Conservation (phyloP, 345 rosid genomes). For the Microcos paniculata region DNA sequence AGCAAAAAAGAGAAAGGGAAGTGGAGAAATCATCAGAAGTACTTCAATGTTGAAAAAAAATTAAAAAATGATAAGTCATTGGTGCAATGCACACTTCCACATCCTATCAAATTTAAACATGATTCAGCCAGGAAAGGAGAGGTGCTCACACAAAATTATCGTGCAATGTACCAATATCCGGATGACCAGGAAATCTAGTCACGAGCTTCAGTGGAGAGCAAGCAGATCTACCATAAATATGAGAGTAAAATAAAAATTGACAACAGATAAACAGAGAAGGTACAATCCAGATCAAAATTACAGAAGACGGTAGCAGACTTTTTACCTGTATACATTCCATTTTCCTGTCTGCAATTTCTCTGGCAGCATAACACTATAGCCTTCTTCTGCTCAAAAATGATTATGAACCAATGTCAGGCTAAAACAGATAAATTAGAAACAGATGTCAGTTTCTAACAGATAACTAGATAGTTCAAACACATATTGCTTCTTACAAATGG, state of each 20-base stretch:
- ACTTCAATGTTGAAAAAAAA: background rate
- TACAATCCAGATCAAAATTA: background rate
- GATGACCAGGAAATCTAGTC: constrained; percentile 76
- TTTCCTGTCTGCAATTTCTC: constrained; percentile 87
- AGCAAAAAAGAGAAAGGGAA: background rate
- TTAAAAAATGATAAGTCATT: background rate
- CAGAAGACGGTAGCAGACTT: background rate
- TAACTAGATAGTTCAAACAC: background rate
- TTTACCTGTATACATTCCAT: constrained; percentile 94
- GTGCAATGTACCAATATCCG: constrained; percentile 82
- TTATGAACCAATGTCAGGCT: background rate
- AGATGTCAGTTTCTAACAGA: background rate
- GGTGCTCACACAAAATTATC: constrained; percentile 86
- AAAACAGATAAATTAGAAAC: background rate
- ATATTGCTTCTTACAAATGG: background rate
- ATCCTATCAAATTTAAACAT: background rate
- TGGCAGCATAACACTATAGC: constrained; percentile 88
- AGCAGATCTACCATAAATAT: constrained; percentile 57
- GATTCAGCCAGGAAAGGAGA: constrained; percentile 7
- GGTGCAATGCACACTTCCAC: background rate
- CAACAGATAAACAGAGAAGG: background rate
- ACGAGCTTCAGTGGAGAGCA: constrained; percentile 75
- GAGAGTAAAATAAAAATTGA: background rate
- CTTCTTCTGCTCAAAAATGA: constrained; percentile 56
- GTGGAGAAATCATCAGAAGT: constrained; percentile 15